phyloP scores from a whole-genome alignment of 306 rosid species.

The Alnus rubra region DNA sequence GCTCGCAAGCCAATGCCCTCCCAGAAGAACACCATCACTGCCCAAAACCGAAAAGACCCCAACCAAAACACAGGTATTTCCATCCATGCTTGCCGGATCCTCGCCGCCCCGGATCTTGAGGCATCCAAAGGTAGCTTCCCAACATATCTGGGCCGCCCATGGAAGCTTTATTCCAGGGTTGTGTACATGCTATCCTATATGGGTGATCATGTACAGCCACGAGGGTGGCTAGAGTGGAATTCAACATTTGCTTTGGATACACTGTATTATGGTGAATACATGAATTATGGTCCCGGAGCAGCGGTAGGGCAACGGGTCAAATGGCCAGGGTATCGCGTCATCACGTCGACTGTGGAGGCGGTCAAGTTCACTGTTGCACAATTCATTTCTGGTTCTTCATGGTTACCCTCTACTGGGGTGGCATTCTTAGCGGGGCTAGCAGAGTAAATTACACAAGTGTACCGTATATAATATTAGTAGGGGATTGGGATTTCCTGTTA shows the following conservation, averaged over 20 bases:
- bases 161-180: constrained; percentile 77
- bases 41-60: constrained; percentile 94
- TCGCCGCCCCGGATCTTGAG: constrained; percentile 54
- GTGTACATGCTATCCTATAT: constrained; percentile 78
- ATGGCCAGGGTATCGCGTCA: constrained; percentile 82
- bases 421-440: constrained; percentile 69
- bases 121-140: constrained; percentile 50
- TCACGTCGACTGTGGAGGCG: constrained; percentile 68
- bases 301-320: constrained; percentile 66
- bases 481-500: no score
- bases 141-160: constrained; percentile 84
- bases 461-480: neutral
- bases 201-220: constrained; percentile 76
- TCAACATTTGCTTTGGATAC: constrained; percentile 56
- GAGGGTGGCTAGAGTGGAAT: constrained; percentile 92
- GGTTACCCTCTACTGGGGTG: constrained; percentile 92
- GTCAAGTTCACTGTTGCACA: constrained; percentile 69
- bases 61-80: constrained; percentile 95
- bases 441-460: constrained; percentile 6
- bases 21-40: constrained; percentile 80
- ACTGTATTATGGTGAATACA: constrained; percentile 80
- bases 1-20: constrained; percentile 76
- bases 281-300: constrained; percentile 87
- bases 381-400: constrained; percentile 69
- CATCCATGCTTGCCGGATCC: constrained; percentile 67